Conservation (phyloP, 1,139 yeast genomes). For the Waltiozyma solani region DNA sequence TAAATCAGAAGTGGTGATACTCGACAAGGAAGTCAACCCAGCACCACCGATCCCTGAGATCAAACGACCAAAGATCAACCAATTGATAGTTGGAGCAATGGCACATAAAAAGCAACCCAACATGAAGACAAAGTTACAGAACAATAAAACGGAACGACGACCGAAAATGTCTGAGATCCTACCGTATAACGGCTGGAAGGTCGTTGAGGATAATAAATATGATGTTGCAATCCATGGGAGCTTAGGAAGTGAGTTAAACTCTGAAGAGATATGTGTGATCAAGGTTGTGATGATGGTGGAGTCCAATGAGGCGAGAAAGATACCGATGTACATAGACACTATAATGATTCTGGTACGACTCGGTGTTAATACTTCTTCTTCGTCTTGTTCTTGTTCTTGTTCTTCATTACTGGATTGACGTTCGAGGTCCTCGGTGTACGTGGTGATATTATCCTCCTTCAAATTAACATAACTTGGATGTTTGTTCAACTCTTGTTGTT, state of each 20-base stretch:
- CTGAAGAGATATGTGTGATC: slow-evolving; percentile 45
- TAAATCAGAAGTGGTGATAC: slow-evolving; percentile 47
- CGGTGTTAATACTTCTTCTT: slow-evolving; percentile 5
- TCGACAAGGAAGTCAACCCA: slow-evolving; percentile 44
- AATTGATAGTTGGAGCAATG: slow-evolving; percentile 24
- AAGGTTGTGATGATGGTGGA: slow-evolving; percentile 47
- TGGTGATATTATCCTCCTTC: neutral
- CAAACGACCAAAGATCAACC: slow-evolving; percentile 51
- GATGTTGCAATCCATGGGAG: slow-evolving; percentile 54
- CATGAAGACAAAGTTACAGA: slow-evolving; percentile 36
- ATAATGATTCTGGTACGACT: slow-evolving; percentile 16
- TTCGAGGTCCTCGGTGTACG: neutral
- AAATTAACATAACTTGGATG: slow-evolving; percentile 5
- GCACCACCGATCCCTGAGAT: slow-evolving; percentile 60
- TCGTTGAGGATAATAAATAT: slow-evolving; percentile 43
- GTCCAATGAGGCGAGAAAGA: slow-evolving; percentile 44
- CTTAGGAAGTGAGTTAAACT: slow-evolving; percentile 38
- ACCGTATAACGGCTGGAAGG: slow-evolving; percentile 69
- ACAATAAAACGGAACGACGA: slow-evolving; percentile 37
- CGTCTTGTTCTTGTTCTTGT: slow-evolving; percentile 4
- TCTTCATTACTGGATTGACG: neutral
- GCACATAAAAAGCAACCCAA: slow-evolving; percentile 44
- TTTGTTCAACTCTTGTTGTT: slow-evolving; percentile 16
- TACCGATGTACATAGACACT: slow-evolving; percentile 30
- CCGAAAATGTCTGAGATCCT: slow-evolving; percentile 80